Base-by-base conservation (phyloP, 2,329 filamentous ascomycete genomes). In the Aspergillus thermomutatus region DNA sequence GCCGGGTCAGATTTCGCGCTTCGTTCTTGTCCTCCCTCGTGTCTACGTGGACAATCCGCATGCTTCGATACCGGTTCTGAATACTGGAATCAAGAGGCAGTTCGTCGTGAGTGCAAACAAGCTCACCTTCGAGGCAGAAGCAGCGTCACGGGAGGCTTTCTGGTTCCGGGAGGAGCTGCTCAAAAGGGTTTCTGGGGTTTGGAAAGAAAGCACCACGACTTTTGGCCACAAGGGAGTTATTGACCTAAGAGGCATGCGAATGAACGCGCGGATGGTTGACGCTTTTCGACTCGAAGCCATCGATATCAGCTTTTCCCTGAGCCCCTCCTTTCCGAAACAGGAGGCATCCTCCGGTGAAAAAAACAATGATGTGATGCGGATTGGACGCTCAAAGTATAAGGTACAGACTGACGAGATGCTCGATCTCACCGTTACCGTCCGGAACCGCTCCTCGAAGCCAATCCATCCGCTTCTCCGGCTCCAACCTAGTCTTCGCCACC, bases 121-220 rank as follows among this genome's bases (percentile, higher is more conserved):
- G 65, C 85, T 92, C 55, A 87, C 89, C 0, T 89, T 91, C 0
- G 91, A 94, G 61, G 84, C 83, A 46, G 92, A 97, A 75, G 84
- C 89, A 34, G 83, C 86, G 11, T 88, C 83, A 58, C 82, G 92
- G 52, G 91, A 96, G 75, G 86, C 87, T 0, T 97, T 97, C 71
- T 97, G 92, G 92, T 96, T 91, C 72, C 85, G 92, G 17, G 90
- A 96, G 71, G 86, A 85, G 68, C 82, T 97, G 1, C 81, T 97
- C 3, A 87, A 88, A 58, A 80, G 81, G 45, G 76, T 96, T 9
- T 81, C 80, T 26, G 91, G 88, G 0, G 84, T 81, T 0, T 97
- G 92, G 92, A 83, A 79, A 54, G 83, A 87, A 62, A 75, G 78
- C 17, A 85, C 84, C 0, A 75, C 43, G 43, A 23, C 43, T 46